phyloP scores from a whole-genome alignment of 2,329 filamentous ascomycete species.

The Atkinsonella texensis region DNA sequence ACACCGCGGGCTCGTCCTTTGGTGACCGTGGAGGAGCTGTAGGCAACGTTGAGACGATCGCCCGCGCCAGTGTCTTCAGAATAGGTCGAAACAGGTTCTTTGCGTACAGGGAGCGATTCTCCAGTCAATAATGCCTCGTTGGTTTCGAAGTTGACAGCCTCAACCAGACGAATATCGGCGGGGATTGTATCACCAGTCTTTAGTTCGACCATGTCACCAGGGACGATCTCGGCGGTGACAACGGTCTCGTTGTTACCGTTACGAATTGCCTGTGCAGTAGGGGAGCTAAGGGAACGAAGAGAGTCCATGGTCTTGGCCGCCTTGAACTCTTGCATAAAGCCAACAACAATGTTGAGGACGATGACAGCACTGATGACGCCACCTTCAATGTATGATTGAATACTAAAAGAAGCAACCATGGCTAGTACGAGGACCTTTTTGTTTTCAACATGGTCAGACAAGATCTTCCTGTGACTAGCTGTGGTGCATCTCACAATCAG shows the following conservation, averaged over 20 bases:
- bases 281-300: slow-evolving; percentile 29
- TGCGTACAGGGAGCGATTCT: slow-evolving; percentile 48
- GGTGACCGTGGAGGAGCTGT: slow-evolving; percentile 50
- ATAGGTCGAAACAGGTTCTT: slow-evolving; percentile 34
- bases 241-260: slow-evolving; percentile 26
- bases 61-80: slow-evolving; percentile 32
- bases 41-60: slow-evolving; percentile 50
- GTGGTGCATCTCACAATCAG: not conserved
- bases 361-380: slow-evolving; percentile 47
- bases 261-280: slow-evolving; percentile 31
- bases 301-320: slow-evolving; percentile 40
- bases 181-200: slow-evolving; percentile 49
- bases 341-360: slow-evolving; percentile 44
- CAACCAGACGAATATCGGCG: slow-evolving; percentile 43
- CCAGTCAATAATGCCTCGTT: slow-evolving; percentile 55
- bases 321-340: slow-evolving; percentile 31
- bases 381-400: slow-evolving; percentile 47
- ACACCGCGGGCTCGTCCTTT: slow-evolving; percentile 48
- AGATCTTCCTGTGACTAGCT: not conserved
- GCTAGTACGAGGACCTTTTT: slow-evolving; percentile 38
- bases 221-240: slow-evolving; percentile 34
- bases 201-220: slow-evolving; percentile 43
- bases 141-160: slow-evolving; percentile 54
- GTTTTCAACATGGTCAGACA: no score
- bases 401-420: slow-evolving; percentile 46